A percentile compares a stretch with the other conserved stretches of the same genome.
Evolutionary conservation across 2,329 filamentous ascomycete genomes (phyloP).

Genomic region (Chrysoporthe austroafricana): DNA sequence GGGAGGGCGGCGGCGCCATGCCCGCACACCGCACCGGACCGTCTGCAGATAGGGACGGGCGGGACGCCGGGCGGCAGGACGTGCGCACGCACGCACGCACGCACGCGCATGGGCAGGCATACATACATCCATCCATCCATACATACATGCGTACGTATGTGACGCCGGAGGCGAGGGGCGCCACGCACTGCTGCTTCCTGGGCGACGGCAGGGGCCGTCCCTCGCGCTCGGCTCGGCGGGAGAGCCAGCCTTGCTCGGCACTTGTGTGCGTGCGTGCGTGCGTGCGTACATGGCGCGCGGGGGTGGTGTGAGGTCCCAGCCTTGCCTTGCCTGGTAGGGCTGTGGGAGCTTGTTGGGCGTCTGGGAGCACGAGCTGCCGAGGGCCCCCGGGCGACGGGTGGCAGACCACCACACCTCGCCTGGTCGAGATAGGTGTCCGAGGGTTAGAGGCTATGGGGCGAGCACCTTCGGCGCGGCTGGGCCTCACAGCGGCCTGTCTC

Average conservation of each 20-base stretch:
- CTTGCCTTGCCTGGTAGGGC: slow-evolving; percentile 1
- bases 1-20: too few relatives aligned
- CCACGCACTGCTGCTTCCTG: not conserved
- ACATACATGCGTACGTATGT: not conserved
- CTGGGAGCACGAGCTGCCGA: not conserved
- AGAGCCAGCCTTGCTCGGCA: not conserved
- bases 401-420: not conserved
- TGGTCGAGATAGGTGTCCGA: not conserved
- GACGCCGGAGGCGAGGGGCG: not conserved
- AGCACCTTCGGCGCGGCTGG: not conserved
- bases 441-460: not conserved
- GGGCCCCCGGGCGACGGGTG: not conserved
- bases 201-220: not conserved
- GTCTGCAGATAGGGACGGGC: too few relatives aligned
- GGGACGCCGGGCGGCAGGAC: too few relatives aligned
- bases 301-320: not conserved
- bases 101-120: not conserved
- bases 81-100: not conserved
- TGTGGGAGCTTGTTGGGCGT: not conserved
- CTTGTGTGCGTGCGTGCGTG: not conserved
- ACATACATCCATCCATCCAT: not conserved
- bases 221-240: not conserved
- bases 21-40: too few relatives aligned
- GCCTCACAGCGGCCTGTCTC: not conserved
- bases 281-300: not conserved